A percentile compares a stretch with the other conserved stretches of the same genome.
Evolutionary conservation across 163 green algal species (phyloP).

Genomic region (Scenedesmus sp.): DNA sequence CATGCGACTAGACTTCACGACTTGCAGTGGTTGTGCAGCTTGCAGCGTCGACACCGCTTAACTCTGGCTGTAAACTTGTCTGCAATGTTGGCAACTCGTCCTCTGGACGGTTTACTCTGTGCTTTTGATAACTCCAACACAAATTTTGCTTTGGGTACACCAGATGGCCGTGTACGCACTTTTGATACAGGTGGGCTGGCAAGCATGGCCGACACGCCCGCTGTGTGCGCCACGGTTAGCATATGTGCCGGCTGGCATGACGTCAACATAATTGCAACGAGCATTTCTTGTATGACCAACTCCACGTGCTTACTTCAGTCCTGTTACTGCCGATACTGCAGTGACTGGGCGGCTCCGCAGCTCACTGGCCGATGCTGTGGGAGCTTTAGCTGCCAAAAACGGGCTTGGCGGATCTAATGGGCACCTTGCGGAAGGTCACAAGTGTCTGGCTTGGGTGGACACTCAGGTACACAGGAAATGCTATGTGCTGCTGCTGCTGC

Average conservation of each 20-base stretch:
- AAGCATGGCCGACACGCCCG: conserved; percentile 36
- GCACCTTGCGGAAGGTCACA: conserved; percentile 40
- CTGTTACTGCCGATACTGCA: conserved; percentile 8
- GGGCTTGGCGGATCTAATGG: neutral
- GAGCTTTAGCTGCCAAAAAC: neutral
- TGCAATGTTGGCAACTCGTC: conserved; percentile 11
- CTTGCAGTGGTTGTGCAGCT: neutral
- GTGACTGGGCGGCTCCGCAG: conserved; percentile 49
- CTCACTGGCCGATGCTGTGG: conserved; percentile 19
- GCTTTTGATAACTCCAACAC: neutral
- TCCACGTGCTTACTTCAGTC: neutral
- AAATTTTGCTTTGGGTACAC: conserved; percentile 40
- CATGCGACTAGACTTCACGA: neutral
- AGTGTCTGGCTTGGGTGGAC: conserved; percentile 49
- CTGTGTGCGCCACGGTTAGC: neutral
- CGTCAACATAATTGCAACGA: neutral
- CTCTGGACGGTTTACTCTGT: conserved; percentile 37
- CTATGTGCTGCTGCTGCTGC: too few species aligned
- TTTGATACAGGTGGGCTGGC: conserved; percentile 59
- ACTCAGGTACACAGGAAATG: conserved; percentile 17
- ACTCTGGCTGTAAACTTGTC: neutral
- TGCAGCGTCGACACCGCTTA: neutral
- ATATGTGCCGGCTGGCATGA: neutral
- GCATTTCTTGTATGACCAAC: neutral
- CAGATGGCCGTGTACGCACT: conserved; percentile 57